phyloP scores from a whole-genome alignment of 139 green algal genomes.

The Chlorokybus atmophyticus region DNA sequence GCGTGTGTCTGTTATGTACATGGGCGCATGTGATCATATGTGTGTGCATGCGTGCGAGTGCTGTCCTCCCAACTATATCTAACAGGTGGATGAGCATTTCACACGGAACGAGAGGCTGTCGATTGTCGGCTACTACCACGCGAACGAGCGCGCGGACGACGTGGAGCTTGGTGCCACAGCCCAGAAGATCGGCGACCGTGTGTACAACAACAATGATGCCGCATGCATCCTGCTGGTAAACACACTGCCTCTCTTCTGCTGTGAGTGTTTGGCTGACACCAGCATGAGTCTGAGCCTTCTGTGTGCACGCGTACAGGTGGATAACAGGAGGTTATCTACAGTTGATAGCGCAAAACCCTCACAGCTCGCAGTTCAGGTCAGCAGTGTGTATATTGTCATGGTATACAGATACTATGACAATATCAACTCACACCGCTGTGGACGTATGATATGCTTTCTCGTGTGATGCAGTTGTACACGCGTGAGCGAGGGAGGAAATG shows the following conservation, averaged over 20 bases:
- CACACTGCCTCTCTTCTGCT: constrained; percentile 8
- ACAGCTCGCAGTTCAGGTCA: too few species aligned
- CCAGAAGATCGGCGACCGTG: constrained; percentile 41
- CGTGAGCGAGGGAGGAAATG: too few species aligned
- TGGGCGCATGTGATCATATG: constrained; percentile 6
- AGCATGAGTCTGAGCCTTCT: too few species aligned
- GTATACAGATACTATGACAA: too few species aligned
- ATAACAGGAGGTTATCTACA: too few species aligned
- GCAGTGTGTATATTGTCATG: too few species aligned
- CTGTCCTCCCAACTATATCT: neutral
- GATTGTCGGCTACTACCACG: constrained; percentile 65
- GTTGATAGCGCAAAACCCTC: too few species aligned
- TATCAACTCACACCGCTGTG: too few species aligned
- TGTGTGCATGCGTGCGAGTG: neutral
- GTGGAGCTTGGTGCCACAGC: constrained; percentile 34
- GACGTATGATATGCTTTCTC: too few species aligned
- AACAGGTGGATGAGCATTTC: constrained; percentile 4
- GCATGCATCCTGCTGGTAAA: constrained; percentile 19
- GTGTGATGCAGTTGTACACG: too few species aligned
- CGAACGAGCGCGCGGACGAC: constrained; percentile 42
- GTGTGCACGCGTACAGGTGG: too few species aligned
- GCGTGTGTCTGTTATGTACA: neutral
- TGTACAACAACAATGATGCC: constrained; percentile 14
- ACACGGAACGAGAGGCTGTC: neutral
- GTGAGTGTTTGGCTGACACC: too few species aligned